Evolutionary conservation across 176 grass and related monocot species (phyloP), one percentile per base, ranked within the genome.

Genomic region (Avena atlantica): DNA sequence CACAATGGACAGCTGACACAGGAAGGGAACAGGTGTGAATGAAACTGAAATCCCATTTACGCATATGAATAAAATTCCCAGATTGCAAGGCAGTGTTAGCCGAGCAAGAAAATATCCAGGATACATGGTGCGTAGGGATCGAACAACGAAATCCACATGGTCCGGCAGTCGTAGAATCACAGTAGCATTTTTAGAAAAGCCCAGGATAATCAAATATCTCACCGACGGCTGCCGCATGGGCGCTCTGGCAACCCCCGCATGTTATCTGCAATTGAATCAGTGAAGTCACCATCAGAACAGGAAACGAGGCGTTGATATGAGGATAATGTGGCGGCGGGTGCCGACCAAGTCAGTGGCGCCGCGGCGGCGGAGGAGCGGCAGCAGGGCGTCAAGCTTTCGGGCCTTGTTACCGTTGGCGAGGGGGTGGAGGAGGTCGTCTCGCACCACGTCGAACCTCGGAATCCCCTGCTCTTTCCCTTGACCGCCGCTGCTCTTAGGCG

Each of bases 371-470:
- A 95, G 86, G 80, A 94, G 83, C 34, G 93, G 96, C 49, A 95
- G 88, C 31, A 98, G 86, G 34, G 93, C 92, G 78, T 98, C 93
- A 42, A 98, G 93, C 88, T 98, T 98, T 34, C 92, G 94, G 51
- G 96, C 88, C 92, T 98, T 98, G 86, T 98, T 98, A 47, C 96
- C 93, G 71, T 95, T 98, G 13, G 89, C 84, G 58, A 98, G 80
- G 17, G 96, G 93, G n/a, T 98, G 93, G 81, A 98, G 86, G 70
- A 98, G 88, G 78, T 98, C 93, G 81, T 95, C 96, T 9, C 93
- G 90, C 42, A 92, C 85, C 72, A 98, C 70, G 17, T 89, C 71
- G 82, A 98, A 98, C 31, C 48, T 84, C 14, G 79, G 9, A 11
- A 34, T 63, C 6, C 53, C 50, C 5, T 71, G 1, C 44, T 57